Conservation (phyloP, 2,329 filamentous ascomycete species). For the Aspergillus pseudoglaucus region DNA sequence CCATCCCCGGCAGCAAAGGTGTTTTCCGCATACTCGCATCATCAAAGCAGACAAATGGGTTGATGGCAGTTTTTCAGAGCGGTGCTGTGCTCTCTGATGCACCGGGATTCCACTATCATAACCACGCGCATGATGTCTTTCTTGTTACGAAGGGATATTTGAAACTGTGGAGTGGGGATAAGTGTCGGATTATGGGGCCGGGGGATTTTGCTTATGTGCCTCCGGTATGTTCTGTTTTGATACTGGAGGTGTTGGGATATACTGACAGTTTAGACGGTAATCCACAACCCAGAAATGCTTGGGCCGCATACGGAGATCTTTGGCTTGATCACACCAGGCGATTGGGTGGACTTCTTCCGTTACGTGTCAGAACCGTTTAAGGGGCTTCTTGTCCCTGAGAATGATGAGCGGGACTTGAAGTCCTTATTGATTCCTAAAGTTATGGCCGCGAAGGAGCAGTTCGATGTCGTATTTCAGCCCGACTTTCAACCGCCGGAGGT, state of each 20-base stretch:
- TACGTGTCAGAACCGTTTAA: slow-evolving; percentile 49
- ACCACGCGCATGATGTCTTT: slow-evolving; percentile 53
- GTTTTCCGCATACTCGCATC: slow-evolving; percentile 48
- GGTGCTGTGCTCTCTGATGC: slow-evolving; percentile 38
- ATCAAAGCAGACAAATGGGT: slow-evolving; percentile 46
- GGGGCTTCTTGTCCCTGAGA: slow-evolving; percentile 46
- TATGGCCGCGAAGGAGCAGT: slow-evolving; percentile 50
- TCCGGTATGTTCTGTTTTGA: slow-evolving; percentile 35
- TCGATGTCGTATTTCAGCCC: slow-evolving; percentile 50
- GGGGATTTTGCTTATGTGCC: slow-evolving; percentile 55
- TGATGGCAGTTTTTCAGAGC: slow-evolving; percentile 47
- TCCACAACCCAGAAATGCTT: slow-evolving; percentile 52
- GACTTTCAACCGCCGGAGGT: slow-evolving; percentile 43
- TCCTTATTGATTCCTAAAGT: slow-evolving; percentile 49
- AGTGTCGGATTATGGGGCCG: slow-evolving; percentile 47
- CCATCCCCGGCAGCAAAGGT: slow-evolving; percentile 49
- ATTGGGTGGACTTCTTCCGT: slow-evolving; percentile 57
- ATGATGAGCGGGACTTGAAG: slow-evolving; percentile 47
- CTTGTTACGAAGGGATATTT: slow-evolving; percentile 50
- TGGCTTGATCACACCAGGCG: slow-evolving; percentile 51
- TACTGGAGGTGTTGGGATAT: background rate
- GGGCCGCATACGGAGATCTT: slow-evolving; percentile 50
- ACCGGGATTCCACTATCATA: slow-evolving; percentile 51
- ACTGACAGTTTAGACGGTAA: slow-evolving; percentile 32
- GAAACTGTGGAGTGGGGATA: slow-evolving; percentile 54